Conservation (phyloP, 495 filamentous ascomycete species). For the Aspergillus cavernicola region DNA sequence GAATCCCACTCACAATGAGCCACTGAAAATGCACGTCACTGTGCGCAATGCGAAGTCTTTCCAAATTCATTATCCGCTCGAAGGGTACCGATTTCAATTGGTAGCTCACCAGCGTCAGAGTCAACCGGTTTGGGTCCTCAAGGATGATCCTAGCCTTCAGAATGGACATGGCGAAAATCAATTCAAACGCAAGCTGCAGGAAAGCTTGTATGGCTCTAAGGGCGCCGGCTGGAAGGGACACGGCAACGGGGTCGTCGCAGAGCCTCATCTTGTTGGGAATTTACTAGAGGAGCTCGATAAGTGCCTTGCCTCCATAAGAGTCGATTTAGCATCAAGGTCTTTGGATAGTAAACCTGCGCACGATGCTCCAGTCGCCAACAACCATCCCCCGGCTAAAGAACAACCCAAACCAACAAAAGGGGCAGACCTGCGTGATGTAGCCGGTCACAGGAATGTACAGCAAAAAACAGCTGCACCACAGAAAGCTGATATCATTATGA, state of each 20-base stretch:
- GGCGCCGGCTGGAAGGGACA: conserved; percentile 50
- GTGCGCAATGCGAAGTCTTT: conserved; percentile 42
- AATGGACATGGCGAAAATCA: conserved; percentile 14
- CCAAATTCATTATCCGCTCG: conserved; percentile 39
- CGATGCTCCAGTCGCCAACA: not conserved
- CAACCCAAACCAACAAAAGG: not conserved
- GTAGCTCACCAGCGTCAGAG: conserved; percentile 26
- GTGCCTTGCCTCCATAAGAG: conserved; percentile 17
- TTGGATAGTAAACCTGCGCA: not conserved
- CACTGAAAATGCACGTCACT: conserved; percentile 33
- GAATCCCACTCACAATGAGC: conserved; percentile 21
- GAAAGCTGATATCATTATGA: conserved; percentile 36
- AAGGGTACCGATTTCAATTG: conserved; percentile 37
- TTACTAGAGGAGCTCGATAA: conserved; percentile 36
- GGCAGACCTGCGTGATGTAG: not conserved
- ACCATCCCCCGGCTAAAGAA: not conserved
- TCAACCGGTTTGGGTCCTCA: conserved; percentile 40
- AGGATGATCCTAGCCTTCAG: conserved; percentile 26
- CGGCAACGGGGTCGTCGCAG: conserved; percentile 40
- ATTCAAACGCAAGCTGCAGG: conserved; percentile 20
- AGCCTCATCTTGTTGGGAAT: conserved; percentile 37
- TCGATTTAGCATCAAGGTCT: not conserved
- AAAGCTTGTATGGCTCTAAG: conserved; percentile 38
- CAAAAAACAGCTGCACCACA: conserved; percentile 12
- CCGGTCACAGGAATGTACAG: conserved; percentile 8